Evolutionary conservation across 1,284 basidiomycete genomes (phyloP).

Genomic region (Cerrena zonata): DNA sequence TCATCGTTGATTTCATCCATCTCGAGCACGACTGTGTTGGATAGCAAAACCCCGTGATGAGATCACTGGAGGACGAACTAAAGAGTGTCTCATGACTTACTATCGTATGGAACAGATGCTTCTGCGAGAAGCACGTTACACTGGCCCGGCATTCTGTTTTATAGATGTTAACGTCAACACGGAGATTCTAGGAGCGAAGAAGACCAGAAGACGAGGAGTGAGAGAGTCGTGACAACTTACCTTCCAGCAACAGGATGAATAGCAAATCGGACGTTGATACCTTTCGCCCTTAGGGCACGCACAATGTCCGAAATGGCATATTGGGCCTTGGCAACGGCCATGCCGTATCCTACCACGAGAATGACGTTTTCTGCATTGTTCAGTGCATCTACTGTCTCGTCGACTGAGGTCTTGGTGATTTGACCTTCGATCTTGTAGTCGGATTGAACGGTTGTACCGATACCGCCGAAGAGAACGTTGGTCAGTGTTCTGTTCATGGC

Average conservation of each 20-base stretch:
- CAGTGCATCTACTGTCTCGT: slow-evolving; percentile 74
- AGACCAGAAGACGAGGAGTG: too few relatives aligned
- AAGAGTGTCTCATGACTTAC: slow-evolving; percentile 41
- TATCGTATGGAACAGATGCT: slow-evolving; percentile 83
- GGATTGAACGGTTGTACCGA: slow-evolving; percentile 51
- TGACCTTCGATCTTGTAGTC: slow-evolving; percentile 73
- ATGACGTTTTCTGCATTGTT: slow-evolving; percentile 79
- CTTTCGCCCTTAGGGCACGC: slow-evolving; percentile 61
- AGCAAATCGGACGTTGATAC: slow-evolving; percentile 59
- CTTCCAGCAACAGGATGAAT: slow-evolving; percentile 40
- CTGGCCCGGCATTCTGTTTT: slow-evolving; percentile 71
- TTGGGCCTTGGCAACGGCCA: slow-evolving; percentile 86
- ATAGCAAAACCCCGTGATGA: neutral
- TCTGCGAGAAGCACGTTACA: slow-evolving; percentile 84
- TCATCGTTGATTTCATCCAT: slow-evolving; percentile 92
- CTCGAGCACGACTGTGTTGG: slow-evolving; percentile 67
- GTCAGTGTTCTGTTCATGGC: slow-evolving; percentile 81
- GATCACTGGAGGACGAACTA: neutral
- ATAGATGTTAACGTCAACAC: neutral
- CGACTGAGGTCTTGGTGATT: slow-evolving; percentile 69
- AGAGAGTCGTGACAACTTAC: slow-evolving; percentile 14
- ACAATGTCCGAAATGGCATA: slow-evolving; percentile 82
- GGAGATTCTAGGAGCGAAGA: too few relatives aligned
- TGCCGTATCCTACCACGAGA: slow-evolving; percentile 81
- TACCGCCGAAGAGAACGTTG: slow-evolving; percentile 79